Evolutionary conservation across 495 filamentous ascomycete species (phyloP).

Genomic region (Clohesyomyces aquaticus): DNA sequence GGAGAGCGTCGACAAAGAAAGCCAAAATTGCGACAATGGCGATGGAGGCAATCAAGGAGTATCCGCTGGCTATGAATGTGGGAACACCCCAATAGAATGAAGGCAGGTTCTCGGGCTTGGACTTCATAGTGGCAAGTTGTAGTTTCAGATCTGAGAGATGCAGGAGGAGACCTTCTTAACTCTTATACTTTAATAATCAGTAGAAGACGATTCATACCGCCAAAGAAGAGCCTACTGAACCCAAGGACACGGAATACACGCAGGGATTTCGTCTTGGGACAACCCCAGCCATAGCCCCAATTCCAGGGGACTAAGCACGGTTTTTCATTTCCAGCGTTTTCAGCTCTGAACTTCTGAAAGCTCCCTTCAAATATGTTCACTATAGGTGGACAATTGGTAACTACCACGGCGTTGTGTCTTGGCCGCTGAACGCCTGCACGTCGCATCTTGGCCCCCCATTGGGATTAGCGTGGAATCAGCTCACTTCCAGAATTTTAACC

Average conservation of each 20-base stretch:
- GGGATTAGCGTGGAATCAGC: conserved; percentile 11
- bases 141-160: neutral
- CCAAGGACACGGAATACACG: neutral
- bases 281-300: neutral
- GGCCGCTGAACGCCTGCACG: neutral
- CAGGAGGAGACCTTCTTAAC: neutral
- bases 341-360: neutral
- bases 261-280: neutral
- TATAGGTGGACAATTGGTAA: conserved; percentile 12
- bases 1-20: conserved; percentile 22
- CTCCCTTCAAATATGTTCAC: conserved; percentile 1
- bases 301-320: neutral
- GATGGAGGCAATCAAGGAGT: conserved; percentile 7
- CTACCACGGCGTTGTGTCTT: neutral
- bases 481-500: conserved; percentile 1
- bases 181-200: neutral
- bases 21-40: conserved; percentile 8
- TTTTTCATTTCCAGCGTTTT: neutral
- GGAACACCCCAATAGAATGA: neutral
- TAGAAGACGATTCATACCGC: neutral
- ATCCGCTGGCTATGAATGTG: conserved; percentile 5
- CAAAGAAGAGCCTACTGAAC: neutral
- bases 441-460: conserved; percentile 15
- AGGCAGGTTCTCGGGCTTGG: conserved; percentile 1
- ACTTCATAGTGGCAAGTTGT: conserved; percentile 3